Evolutionary conservation across 2,329 filamentous ascomycete species (phyloP).

Genomic region (Rutstroemia sydowiana): DNA sequence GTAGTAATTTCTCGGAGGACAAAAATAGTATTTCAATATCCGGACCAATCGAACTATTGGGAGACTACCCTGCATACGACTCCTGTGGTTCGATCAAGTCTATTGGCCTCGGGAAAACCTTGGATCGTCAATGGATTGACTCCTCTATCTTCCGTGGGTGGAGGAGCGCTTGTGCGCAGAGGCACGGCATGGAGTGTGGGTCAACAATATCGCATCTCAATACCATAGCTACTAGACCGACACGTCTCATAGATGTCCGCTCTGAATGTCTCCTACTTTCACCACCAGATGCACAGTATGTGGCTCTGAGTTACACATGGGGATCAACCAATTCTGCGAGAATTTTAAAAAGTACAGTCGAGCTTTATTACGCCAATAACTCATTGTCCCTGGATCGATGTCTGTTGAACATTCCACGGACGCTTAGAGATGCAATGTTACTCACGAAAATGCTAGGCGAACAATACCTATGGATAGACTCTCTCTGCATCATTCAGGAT

Average conservation of each 20-base stretch:
- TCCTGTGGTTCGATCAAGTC: too few relatives aligned
- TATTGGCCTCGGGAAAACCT: background rate
- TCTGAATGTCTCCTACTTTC: background rate
- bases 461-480: slow-evolving; percentile 19
- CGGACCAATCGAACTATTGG: background rate
- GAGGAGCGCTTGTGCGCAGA: background rate
- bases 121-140: background rate
- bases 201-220: background rate
- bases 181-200: background rate
- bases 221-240: background rate
- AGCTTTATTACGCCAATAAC: background rate
- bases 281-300: background rate
- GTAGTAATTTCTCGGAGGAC: too few relatives aligned
- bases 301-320: background rate
- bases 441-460: slow-evolving; percentile 20
- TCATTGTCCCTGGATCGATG: background rate
- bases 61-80: too few relatives aligned
- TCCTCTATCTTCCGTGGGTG: background rate
- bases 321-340: background rate
- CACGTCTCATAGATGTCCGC: background rate
- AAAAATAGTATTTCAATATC: background rate
- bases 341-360: background rate
- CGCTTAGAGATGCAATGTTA: slow-evolving; percentile 20
- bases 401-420: background rate
- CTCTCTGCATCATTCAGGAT: slow-evolving; percentile 18